phyloP scores from a whole-genome alignment of 495 filamentous ascomycete species.

The Xylaria bambusicola region DNA sequence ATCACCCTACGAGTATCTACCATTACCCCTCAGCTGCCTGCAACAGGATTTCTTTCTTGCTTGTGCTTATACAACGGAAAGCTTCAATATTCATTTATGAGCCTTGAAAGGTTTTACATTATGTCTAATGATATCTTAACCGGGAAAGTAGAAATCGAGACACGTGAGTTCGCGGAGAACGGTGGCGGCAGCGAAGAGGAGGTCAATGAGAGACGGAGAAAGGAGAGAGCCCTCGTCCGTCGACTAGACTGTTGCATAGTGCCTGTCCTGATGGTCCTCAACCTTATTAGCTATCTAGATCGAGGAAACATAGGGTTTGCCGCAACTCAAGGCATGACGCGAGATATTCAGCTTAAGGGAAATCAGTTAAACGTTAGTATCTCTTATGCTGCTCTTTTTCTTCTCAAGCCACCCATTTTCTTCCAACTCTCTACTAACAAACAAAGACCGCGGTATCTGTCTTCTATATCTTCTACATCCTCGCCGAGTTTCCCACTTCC shows the following conservation, averaged over 20 bases:
- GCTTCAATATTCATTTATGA: no score
- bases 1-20: no score
- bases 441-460: conserved; percentile 30
- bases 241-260: conserved; percentile 46
- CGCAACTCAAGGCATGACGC: conserved; percentile 43
- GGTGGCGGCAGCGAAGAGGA: neutral
- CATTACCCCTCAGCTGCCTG: no score
- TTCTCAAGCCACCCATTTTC: neutral
- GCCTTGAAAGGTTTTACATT: neutral
- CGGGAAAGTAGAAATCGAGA: neutral
- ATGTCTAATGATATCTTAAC: neutral
- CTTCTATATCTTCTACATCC: conserved; percentile 35
- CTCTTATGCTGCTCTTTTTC: no score
- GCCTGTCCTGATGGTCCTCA: conserved; percentile 43
- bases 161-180: neutral
- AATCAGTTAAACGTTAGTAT: conserved; percentile 38
- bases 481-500: conserved; percentile 33
- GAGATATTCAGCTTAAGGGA: conserved; percentile 40
- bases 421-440: neutral
- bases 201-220: neutral
- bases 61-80: no score
- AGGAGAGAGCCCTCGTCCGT: conserved; percentile 32
- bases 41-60: no score
- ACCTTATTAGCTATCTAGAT: conserved; percentile 45
- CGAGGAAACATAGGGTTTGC: conserved; percentile 45